A percentile compares a stretch with the other conserved stretches of the same genome.
Conservation (phyloP, 345 rosid species). For the Orychophragmus violaceus region DNA sequence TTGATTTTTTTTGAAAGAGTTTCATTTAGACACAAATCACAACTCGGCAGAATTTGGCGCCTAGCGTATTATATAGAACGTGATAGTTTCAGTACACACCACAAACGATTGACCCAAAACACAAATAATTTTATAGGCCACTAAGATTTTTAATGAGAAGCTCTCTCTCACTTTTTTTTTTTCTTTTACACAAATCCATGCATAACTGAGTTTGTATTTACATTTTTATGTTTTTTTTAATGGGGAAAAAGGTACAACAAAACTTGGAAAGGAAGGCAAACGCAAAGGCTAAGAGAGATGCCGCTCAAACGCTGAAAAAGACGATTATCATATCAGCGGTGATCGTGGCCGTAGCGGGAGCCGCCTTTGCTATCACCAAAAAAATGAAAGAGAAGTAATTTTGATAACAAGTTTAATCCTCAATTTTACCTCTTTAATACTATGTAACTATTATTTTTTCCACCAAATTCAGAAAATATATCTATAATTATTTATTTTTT, state of each 20-base stretch:
- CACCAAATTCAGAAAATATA: background rate
- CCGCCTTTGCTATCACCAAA: slow-evolving; percentile 41
- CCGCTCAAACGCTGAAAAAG: slow-evolving; percentile 34
- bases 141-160: background rate
- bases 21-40: no score
- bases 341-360: slow-evolving; percentile 41
- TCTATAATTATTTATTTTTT: background rate
- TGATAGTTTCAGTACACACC: no score
- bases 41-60: no score
- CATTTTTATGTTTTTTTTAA: background rate
- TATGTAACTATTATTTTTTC: background rate
- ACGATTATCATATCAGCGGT: slow-evolving; percentile 43
- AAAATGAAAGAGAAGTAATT: slow-evolving; percentile 48
- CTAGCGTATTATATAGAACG: no score
- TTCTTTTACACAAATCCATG: background rate
- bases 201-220: background rate
- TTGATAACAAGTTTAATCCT: background rate
- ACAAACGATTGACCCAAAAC: no score
- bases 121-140: no score
- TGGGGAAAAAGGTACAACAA: slow-evolving; percentile 9
- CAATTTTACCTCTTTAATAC: background rate
- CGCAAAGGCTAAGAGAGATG: slow-evolving; percentile 27
- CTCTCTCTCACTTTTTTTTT: background rate
- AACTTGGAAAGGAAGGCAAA: slow-evolving; percentile 14
- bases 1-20: no score